These are phyloP conservation scores for Termitomyces sp. DNA, from an alignment of 768 basidiomycete genomes.

Conservation along the genomic window DNA sequence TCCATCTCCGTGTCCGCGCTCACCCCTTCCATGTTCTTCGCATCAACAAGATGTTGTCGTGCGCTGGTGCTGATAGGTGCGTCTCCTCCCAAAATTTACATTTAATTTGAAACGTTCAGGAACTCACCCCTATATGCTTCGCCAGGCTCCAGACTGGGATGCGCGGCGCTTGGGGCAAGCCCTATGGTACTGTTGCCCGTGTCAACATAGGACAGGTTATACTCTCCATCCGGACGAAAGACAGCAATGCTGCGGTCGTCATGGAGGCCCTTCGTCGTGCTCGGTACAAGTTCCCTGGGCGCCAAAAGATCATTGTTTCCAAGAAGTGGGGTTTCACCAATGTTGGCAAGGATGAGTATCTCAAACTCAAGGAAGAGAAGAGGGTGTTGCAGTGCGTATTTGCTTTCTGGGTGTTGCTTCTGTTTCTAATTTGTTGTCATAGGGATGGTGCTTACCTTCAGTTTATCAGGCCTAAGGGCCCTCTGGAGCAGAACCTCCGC, in stretches of 20 bases:
- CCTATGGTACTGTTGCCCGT: slow-evolving; percentile 92
- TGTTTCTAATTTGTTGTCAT: background rate
- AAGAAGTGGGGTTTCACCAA: slow-evolving; percentile 99
- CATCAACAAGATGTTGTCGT: slow-evolving; percentile 99
- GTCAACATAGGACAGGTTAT: slow-evolving; percentile 98
- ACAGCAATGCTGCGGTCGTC: slow-evolving; percentile 78
- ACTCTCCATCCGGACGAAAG: slow-evolving; percentile 83
- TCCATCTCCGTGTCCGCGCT: slow-evolving; percentile 95
- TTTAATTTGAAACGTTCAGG: background rate
- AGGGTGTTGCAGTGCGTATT: slow-evolving; percentile 75
- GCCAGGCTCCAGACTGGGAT: slow-evolving; percentile 91
- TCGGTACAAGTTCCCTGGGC: slow-evolving; percentile 99
- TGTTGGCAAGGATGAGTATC: slow-evolving; percentile 85
- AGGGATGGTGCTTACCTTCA: slow-evolving; percentile 96
- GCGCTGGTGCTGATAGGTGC: slow-evolving; percentile 96
- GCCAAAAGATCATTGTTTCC: slow-evolving; percentile 94
- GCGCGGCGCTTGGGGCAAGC: slow-evolving; percentile 99
- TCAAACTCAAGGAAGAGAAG: slow-evolving; percentile 85
- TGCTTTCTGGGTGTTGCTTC: slow-evolving; percentile 4
- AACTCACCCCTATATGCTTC: background rate
- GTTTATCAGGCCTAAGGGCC: slow-evolving; percentile 86
- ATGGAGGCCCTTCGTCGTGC: slow-evolving; percentile 97
- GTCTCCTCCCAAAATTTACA: slow-evolving; percentile 13
- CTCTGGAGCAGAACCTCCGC: slow-evolving; percentile 79
- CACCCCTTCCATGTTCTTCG: slow-evolving; percentile 99